phyloP scores from a whole-genome alignment of 306 rosid genomes.

The Quercus robur region DNA sequence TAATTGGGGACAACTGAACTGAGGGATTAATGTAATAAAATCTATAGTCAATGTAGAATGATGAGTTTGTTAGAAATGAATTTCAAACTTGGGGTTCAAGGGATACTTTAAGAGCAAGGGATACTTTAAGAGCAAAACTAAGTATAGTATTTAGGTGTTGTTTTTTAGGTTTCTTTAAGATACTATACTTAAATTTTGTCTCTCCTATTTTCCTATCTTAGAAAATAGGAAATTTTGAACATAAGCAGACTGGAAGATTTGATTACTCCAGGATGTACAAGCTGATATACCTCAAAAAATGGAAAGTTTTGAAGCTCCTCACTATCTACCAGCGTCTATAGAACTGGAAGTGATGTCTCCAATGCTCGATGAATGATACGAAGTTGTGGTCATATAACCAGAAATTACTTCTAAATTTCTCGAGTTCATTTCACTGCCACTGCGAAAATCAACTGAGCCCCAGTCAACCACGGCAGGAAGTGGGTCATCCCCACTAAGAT shows the following conservation, averaged over 20 bases:
- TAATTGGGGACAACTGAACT: too few species aligned
- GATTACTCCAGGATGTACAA: not conserved
- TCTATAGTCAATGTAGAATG: too few species aligned
- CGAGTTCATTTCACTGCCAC: conserved; percentile 8
- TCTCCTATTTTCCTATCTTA: too few species aligned
- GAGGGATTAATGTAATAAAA: too few species aligned
- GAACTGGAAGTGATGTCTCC: conserved; percentile 26
- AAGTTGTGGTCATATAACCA: not conserved
- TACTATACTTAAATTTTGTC: too few species aligned
- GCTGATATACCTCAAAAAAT: not conserved
- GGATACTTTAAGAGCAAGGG: too few species aligned
- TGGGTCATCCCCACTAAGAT: conserved; percentile 46
- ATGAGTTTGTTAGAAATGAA: too few species aligned
- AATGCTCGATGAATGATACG: conserved; percentile 22
- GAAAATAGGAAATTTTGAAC: too few species aligned
- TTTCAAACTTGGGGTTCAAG: not conserved
- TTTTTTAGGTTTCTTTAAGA: accelerated
- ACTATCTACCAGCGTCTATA: conserved; percentile 42
- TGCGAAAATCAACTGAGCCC: conserved; percentile 20
- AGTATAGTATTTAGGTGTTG: too few species aligned
- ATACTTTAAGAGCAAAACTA: too few species aligned
- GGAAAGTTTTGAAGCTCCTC: not conserved
- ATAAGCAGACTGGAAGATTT: too few species aligned
- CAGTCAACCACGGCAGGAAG: conserved; percentile 37
- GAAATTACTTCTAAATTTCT: conserved; percentile 27